These are phyloP conservation scores for Cryptococcus jaspeensis DNA, from an alignment of 1,284 basidiomycete genomes.

Conservation along the genomic window DNA sequence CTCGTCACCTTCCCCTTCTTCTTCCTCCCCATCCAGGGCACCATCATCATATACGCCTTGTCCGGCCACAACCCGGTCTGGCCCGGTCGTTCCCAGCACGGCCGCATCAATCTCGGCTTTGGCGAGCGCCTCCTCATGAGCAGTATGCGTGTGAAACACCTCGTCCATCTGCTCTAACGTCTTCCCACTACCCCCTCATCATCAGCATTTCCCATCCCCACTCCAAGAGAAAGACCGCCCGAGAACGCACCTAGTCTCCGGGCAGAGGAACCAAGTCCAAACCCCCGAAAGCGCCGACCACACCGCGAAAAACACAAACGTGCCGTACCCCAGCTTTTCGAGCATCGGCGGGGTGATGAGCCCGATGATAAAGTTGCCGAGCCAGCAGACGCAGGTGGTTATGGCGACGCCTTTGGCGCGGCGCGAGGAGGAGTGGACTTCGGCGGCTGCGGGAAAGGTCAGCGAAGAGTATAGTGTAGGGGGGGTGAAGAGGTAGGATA, in stretches of 20 bases:
- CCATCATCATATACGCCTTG: no score
- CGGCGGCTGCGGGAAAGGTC: conserved; percentile 14
- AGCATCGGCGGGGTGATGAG: conserved; percentile 34
- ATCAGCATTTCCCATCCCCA: no score
- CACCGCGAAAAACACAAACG: conserved; percentile 32
- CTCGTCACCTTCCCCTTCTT: no score
- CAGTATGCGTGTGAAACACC: conserved; percentile 21
- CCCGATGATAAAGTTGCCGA: conserved; percentile 31
- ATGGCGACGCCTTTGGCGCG: conserved; percentile 44
- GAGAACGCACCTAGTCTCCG: conserved; percentile 26
- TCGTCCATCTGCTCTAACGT: conserved; percentile 31
- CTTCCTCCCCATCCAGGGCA: no score
- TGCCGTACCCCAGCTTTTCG: conserved; percentile 22
- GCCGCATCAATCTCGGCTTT: conserved; percentile 2
- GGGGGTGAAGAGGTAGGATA: no score
- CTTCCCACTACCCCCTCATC: conserved; percentile 3
- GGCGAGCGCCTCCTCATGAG: conserved; percentile 13
- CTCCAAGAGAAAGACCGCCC: no score
- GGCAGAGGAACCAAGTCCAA: conserved; percentile 23
- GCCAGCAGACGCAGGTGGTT: conserved; percentile 35
- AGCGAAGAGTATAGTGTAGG: no score
- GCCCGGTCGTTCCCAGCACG: background rate
- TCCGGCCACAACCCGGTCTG: no score
- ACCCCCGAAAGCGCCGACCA: conserved; percentile 17
- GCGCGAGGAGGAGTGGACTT: conserved; percentile 27